Percentiles rank a stretch among this genome's conserved stretches.
Conservation (phyloP, 257 asterid genomes). For the Striga asiatica region DNA sequence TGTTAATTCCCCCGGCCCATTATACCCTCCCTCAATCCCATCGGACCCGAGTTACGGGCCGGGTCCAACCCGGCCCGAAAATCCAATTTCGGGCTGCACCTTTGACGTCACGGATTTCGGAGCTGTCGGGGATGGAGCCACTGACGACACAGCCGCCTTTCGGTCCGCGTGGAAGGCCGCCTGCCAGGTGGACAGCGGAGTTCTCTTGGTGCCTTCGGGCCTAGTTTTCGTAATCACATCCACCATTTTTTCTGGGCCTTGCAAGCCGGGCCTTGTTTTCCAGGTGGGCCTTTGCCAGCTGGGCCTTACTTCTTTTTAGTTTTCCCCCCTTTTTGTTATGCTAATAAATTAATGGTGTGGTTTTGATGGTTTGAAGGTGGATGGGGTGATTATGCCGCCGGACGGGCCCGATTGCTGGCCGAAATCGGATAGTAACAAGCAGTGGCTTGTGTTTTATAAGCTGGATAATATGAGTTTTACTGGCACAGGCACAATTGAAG, state of each 20-base stretch:
- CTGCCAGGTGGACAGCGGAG: constrained; percentile 54
- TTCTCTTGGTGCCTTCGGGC: constrained; percentile 46
- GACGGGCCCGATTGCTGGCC: constrained; percentile 98
- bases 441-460: constrained; percentile 84
- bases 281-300: constrained; percentile 32
- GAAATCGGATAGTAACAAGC: constrained; percentile 55
- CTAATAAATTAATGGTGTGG: neutral
- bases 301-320: neutral
- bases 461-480: constrained; percentile 57
- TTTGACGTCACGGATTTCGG: constrained; percentile 64
- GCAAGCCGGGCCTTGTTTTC: constrained; percentile 68
- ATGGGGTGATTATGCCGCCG: constrained; percentile 81
- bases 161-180: constrained; percentile 81
- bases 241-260: constrained; percentile 85
- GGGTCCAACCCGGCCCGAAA: neutral
- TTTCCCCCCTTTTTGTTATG: neutral
- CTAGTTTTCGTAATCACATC: constrained; percentile 56
- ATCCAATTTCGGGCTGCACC: constrained; percentile 23
- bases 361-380: constrained; percentile 32
- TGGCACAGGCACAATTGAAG: constrained; percentile 81
- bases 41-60: constrained; percentile 35
- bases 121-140: constrained; percentile 67
- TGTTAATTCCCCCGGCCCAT: constrained; percentile 15
- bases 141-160: constrained; percentile 85
- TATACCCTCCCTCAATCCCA: constrained; percentile 16